Percentiles rank a stretch among this genome's conserved stretches.
These are phyloP conservation scores for Lignosus rhinocerotis DNA, from an alignment of 1,284 basidiomycete genomes.

Conservation along the genomic window DNA sequence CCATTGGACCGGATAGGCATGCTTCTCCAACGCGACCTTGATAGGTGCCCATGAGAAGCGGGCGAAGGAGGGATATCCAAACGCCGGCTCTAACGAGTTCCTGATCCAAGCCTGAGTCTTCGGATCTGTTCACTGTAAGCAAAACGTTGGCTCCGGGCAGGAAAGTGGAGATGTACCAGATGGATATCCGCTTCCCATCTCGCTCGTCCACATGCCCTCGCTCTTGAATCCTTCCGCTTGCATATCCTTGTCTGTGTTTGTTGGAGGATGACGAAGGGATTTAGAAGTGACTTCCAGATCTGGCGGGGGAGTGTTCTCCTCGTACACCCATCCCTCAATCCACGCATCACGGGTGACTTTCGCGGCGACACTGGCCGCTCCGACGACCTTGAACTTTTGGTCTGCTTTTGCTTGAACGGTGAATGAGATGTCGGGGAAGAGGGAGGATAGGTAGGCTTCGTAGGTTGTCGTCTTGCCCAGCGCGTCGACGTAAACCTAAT, in stretches of 20 bases:
- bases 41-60: conserved; percentile 97
- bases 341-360: conserved; percentile 95
- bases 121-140: conserved; percentile 62
- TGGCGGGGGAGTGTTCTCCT: conserved; percentile 44
- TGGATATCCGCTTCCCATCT: conserved; percentile 84
- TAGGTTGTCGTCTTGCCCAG: conserved; percentile 88
- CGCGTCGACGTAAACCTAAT: conserved; percentile 92
- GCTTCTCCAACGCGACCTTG: conserved; percentile 84
- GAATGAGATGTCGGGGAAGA: conserved; percentile 84
- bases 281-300: not conserved
- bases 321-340: conserved; percentile 83
- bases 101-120: conserved; percentile 89
- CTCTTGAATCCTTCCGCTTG: not conserved
- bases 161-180: conserved; percentile 53
- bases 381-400: conserved; percentile 93
- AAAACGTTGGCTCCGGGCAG: not conserved
- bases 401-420: conserved; percentile 95
- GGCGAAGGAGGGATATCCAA: conserved; percentile 90
- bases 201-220: conserved; percentile 38
- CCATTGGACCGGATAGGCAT: conserved; percentile 81
- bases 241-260: not conserved
- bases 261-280: not conserved
- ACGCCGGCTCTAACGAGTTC: conserved; percentile 80
- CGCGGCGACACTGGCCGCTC: conserved; percentile 94
- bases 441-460: conserved; percentile 73